These are phyloP conservation scores for Neopestalotiopsis sp. DNA, from an alignment of 2,329 filamentous ascomycete species.

Conservation along the genomic window DNA sequence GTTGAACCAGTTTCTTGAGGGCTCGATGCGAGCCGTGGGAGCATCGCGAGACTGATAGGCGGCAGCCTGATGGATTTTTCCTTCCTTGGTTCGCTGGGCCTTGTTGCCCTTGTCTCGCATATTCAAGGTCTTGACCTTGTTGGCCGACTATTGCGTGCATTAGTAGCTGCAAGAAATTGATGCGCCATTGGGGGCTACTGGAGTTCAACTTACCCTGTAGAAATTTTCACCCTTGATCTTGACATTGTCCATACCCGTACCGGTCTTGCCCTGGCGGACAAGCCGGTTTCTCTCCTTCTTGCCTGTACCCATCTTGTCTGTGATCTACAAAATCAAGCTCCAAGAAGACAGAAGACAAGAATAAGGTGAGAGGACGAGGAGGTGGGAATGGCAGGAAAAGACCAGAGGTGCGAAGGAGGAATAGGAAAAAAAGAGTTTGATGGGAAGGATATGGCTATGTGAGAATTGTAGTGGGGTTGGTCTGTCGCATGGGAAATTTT, in stretches of 20 bases:
- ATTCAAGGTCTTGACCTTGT: slow-evolving; percentile 87
- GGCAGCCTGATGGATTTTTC: slow-evolving; percentile 84
- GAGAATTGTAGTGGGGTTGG: slow-evolving; percentile 13
- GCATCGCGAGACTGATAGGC: slow-evolving; percentile 82
- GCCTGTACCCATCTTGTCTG: slow-evolving; percentile 74
- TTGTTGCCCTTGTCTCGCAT: slow-evolving; percentile 85
- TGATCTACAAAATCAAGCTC: slow-evolving; percentile 18
- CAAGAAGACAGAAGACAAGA: background rate
- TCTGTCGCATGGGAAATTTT: slow-evolving; percentile 11
- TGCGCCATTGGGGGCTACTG: background rate
- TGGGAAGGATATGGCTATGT: slow-evolving; percentile 4
- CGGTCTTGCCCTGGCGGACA: slow-evolving; percentile 81
- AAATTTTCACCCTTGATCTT: slow-evolving; percentile 98
- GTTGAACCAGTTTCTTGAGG: slow-evolving; percentile 97
- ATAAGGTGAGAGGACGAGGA: background rate
- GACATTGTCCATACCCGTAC: slow-evolving; percentile 90
- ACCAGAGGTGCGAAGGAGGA: background rate
- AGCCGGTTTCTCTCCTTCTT: slow-evolving; percentile 91
- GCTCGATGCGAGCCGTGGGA: slow-evolving; percentile 87
- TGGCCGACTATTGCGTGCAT: slow-evolving; percentile 52
- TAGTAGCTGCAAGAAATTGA: slow-evolving; percentile 41
- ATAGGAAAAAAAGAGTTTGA: background rate
- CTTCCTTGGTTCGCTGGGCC: slow-evolving; percentile 78
- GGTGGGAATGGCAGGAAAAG: background rate
- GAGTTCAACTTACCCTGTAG: slow-evolving; percentile 62